phyloP scores from a whole-genome alignment of 2,329 filamentous ascomycete species.

The Hansfordia pulvinata region DNA sequence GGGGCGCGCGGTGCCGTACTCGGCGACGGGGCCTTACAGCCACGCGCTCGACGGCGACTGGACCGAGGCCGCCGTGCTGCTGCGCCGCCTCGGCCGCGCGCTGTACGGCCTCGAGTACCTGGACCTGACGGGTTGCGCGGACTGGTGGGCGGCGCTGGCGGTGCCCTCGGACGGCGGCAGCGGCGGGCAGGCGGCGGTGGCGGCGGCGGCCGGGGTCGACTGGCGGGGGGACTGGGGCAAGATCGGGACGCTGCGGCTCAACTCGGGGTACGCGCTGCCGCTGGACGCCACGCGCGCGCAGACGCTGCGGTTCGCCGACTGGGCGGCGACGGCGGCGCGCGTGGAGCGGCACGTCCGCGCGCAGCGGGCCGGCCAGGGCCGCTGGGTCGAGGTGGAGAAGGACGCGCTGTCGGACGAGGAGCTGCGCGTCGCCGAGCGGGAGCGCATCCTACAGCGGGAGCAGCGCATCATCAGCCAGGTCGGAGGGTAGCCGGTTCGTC shows the following conservation, averaged over 20 bases:
- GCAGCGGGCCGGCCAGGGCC: constrained; percentile 31
- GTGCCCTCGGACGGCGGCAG: constrained; percentile 25
- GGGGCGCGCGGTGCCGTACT: constrained; percentile 32
- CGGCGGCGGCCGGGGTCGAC: constrained; percentile 30
- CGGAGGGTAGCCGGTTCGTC: too few species aligned
- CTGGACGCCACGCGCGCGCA: constrained; percentile 20
- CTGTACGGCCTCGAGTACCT: constrained; percentile 47
- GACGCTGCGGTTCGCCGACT: constrained; percentile 18
- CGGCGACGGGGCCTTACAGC: constrained; percentile 42
- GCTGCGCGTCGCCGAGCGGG: neutral
- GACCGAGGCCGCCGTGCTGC: constrained; percentile 41
- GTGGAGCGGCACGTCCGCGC: constrained; percentile 33
- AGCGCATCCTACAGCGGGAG: too few species aligned
- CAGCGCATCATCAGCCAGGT: too few species aligned
- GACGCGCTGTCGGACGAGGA: constrained; percentile 13
- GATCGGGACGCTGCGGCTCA: constrained; percentile 28
- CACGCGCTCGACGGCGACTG: constrained; percentile 45
- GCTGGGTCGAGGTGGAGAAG: constrained; percentile 33
- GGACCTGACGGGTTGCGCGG: constrained; percentile 43
- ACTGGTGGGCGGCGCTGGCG: constrained; percentile 38
- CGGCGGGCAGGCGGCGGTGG: too few species aligned
- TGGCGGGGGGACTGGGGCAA: constrained; percentile 42
- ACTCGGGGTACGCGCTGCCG: constrained; percentile 25
- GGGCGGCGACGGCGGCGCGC: constrained; percentile 21
- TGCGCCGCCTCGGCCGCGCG: constrained; percentile 37